A percentile compares a stretch with the other conserved stretches of the same genome.
phyloP scores from a whole-genome alignment of 805 yeast genomes.

The Candida patagonica region DNA sequence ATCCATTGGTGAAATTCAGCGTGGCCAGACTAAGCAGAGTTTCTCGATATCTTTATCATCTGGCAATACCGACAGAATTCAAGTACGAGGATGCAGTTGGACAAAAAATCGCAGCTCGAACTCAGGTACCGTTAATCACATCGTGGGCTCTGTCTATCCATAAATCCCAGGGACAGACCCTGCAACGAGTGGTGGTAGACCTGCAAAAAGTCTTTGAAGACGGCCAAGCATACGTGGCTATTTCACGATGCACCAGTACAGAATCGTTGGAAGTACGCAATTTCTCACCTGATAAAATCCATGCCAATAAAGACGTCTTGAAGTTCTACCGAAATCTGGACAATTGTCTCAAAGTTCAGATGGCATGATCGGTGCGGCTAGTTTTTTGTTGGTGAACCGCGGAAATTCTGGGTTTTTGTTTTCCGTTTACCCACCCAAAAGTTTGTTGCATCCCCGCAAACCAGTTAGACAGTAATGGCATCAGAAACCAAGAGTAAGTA shows the following conservation, averaged over 20 bases:
- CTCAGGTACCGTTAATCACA: constrained; percentile 73
- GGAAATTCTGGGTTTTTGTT: too few species aligned
- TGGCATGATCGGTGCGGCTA: too few species aligned
- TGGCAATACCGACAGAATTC: constrained; percentile 1
- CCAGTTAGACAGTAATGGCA: too few species aligned
- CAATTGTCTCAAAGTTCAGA: background rate
- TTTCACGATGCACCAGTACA: constrained; percentile 80
- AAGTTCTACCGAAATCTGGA: constrained; percentile 45
- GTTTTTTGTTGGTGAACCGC: too few species aligned
- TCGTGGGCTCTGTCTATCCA: constrained; percentile 97
- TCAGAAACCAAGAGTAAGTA: too few species aligned
- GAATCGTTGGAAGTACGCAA: constrained; percentile 74
- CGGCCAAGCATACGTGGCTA: constrained; percentile 95
- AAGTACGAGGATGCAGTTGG: background rate
- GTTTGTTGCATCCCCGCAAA: too few species aligned
- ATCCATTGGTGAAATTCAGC: constrained; percentile 1
- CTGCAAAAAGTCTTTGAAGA: constrained; percentile 68
- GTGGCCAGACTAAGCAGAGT: background rate
- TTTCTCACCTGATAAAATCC: constrained; percentile 55
- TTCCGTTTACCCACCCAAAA: too few species aligned
- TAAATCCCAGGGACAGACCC: constrained; percentile 90
- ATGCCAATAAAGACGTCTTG: constrained; percentile 60
- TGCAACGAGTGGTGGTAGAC: constrained; percentile 69
- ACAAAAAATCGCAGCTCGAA: constrained; percentile 35
- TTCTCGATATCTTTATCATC: background rate